phyloP scores from a whole-genome alignment of 345 rosid species.

The Camelina laxa region DNA sequence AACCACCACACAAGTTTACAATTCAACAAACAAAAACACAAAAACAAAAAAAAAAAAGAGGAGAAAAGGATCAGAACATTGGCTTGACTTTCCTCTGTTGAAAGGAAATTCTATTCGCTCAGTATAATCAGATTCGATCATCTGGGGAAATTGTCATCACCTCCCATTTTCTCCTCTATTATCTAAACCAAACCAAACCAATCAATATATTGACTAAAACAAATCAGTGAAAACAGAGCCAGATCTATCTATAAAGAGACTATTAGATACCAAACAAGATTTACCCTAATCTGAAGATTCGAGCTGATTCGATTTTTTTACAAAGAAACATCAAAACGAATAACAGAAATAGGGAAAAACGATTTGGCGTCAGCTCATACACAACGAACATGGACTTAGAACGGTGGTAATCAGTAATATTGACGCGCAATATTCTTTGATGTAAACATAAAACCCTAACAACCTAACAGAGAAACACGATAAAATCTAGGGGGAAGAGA shows the following conservation, averaged over 20 bases:
- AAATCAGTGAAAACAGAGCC: neutral
- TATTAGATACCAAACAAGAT: neutral
- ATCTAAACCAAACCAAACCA: neutral
- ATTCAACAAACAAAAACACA: neutral
- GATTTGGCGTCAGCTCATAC: constrained; percentile 48
- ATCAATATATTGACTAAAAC: neutral
- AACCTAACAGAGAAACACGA: too few relatives aligned
- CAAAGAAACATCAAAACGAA: neutral
- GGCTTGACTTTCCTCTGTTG: constrained; percentile 39
- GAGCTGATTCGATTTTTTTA: neutral
- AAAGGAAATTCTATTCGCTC: constrained; percentile 35
- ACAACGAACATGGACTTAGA: constrained; percentile 39
- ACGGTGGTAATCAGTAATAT: constrained; percentile 47
- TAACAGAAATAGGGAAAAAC: constrained; percentile 16
- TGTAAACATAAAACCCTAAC: too few relatives aligned
- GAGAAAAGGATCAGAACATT: constrained; percentile 40
- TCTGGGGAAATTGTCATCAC: constrained; percentile 48
- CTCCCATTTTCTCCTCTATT: constrained; percentile 18
- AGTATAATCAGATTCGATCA: constrained; percentile 46
- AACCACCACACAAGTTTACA: neutral
- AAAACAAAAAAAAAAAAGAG: neutral
- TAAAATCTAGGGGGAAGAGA: neutral
- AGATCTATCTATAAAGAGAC: neutral
- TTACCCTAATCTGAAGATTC: constrained; percentile 30
- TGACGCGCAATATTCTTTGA: constrained; percentile 28